Evolutionary conservation across 2,329 filamentous ascomycete species (phyloP).

Genomic region (Aspergillus pseudotamarii): DNA sequence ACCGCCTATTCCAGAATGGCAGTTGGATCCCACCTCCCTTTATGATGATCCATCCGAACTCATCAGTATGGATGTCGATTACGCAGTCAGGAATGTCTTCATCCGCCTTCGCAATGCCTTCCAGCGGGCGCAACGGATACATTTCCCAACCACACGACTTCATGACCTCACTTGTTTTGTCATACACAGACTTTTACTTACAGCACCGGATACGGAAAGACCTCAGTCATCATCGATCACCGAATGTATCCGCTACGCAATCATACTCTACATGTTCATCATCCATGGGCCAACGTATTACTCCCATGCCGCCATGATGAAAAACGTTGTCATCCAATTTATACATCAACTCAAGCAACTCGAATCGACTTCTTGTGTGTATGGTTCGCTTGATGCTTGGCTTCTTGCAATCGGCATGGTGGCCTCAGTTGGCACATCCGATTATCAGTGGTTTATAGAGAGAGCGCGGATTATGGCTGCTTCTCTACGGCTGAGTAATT

Average conservation of each 20-base stretch:
- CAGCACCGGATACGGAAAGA: not conserved
- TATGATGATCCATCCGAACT: slow-evolving; percentile 19
- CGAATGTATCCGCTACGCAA: slow-evolving; percentile 52
- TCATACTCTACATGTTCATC: slow-evolving; percentile 56
- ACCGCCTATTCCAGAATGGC: slow-evolving; percentile 54
- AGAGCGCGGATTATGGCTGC: slow-evolving; percentile 12
- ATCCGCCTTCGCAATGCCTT: slow-evolving; percentile 51
- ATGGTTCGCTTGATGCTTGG: slow-evolving; percentile 45
- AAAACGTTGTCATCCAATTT: slow-evolving; percentile 38
- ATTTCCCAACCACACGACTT: slow-evolving; percentile 45
- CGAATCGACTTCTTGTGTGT: slow-evolving; percentile 3
- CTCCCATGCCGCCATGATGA: slow-evolving; percentile 50
- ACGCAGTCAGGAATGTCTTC: slow-evolving; percentile 42
- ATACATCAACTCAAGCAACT: slow-evolving; percentile 32
- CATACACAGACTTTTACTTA: slow-evolving; percentile 52
- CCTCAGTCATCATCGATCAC: slow-evolving; percentile 29
- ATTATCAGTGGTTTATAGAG: slow-evolving; percentile 24
- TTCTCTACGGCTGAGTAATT: slow-evolving; percentile 14
- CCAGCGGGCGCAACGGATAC: slow-evolving; percentile 30
- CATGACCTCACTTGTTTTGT: slow-evolving; percentile 61
- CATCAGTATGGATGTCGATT: slow-evolving; percentile 34
- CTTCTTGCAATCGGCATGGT: slow-evolving; percentile 46
- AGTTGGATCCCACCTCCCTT: slow-evolving; percentile 29
- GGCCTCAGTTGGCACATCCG: slow-evolving; percentile 22
- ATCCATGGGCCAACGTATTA: slow-evolving; percentile 61